Percentiles rank a stretch among this genome's conserved stretches.
These are phyloP conservation scores for Cenococcum geophilum DNA, from an alignment of 495 filamentous ascomycete genomes.

Conservation along the genomic window DNA sequence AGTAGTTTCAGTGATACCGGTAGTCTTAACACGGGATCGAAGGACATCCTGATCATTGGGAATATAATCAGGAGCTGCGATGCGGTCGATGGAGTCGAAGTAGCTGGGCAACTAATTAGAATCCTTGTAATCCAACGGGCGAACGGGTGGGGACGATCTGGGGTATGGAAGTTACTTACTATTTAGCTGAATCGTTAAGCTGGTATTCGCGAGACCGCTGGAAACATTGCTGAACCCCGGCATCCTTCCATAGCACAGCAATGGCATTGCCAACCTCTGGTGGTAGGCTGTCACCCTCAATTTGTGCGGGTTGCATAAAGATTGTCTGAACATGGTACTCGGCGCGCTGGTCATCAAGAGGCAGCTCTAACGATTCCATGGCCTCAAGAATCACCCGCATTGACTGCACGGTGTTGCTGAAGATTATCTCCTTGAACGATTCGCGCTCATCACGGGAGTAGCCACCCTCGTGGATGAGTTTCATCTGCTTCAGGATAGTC, in stretches of 20 bases:
- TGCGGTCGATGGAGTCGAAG: conserved; percentile 79
- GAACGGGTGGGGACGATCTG: conserved; percentile 25
- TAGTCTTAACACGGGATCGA: conserved; percentile 85
- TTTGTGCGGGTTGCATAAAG: conserved; percentile 37
- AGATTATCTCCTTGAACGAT: conserved; percentile 90
- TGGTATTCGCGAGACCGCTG: conserved; percentile 92
- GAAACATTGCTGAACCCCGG: conserved; percentile 78
- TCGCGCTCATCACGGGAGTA: conserved; percentile 87
- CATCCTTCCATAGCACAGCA: conserved; percentile 76
- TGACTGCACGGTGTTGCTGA: conserved; percentile 66
- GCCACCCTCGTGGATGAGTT: conserved; percentile 89
- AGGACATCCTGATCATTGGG: conserved; percentile 97
- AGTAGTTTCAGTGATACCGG: conserved; percentile 93
- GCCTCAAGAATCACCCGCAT: conserved; percentile 74
- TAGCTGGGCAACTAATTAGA: conserved; percentile 55
- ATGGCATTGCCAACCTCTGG: conserved; percentile 78
- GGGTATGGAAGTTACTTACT: conserved; percentile 54
- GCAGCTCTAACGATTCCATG: conserved; percentile 69
- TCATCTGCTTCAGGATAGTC: conserved; percentile 98
- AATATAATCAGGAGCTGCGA: conserved; percentile 80
- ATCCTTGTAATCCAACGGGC: conserved; percentile 1
- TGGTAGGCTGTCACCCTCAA: conserved; percentile 40
- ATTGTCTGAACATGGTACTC: conserved; percentile 66
- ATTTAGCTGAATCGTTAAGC: conserved; percentile 87
- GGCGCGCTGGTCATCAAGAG: conserved; percentile 65